phyloP scores from a whole-genome alignment of 139 green algal genomes.

The Tetratostichococcus sp. region DNA sequence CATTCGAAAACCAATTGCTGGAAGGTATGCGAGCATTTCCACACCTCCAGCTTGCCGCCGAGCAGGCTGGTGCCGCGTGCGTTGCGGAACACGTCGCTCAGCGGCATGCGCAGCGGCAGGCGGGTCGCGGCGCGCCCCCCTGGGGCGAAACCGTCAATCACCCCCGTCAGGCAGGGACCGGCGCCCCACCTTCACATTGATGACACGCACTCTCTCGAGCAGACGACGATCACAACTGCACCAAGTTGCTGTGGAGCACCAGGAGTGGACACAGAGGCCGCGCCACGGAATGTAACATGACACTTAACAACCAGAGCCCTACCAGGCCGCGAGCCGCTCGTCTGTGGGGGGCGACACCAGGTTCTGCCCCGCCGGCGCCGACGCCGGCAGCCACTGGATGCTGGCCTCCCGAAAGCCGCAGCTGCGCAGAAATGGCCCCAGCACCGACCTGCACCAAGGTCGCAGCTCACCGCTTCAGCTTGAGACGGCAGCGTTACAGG shows the following conservation, averaged over 20 bases:
- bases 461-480: no score
- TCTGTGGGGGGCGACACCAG: slow-evolving; percentile 43
- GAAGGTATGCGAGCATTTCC: slow-evolving; percentile 8
- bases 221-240: no score
- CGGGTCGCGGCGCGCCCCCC: slow-evolving; percentile 26
- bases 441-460: slow-evolving; percentile 20
- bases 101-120: slow-evolving; percentile 63
- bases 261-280: no score
- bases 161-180: slow-evolving; percentile 47
- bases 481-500: no score
- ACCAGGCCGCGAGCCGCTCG: slow-evolving; percentile 51
- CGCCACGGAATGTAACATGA: no score
- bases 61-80: slow-evolving; percentile 43
- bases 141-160: slow-evolving; percentile 74
- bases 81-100: slow-evolving; percentile 61
- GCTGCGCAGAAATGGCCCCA: slow-evolving; percentile 76
- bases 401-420: slow-evolving; percentile 70
- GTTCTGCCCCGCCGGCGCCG: slow-evolving; percentile 79
- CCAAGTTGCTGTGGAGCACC: not conserved
- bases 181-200: slow-evolving; percentile 54
- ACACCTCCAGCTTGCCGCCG: slow-evolving; percentile 82
- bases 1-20: no score
- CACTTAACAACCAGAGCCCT: no score
- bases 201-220: no score
- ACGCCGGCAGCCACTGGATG: slow-evolving; percentile 82